Evolutionary conservation across 2,329 filamentous ascomycete genomes (phyloP).

Genomic region (Seiridium unicorne): DNA sequence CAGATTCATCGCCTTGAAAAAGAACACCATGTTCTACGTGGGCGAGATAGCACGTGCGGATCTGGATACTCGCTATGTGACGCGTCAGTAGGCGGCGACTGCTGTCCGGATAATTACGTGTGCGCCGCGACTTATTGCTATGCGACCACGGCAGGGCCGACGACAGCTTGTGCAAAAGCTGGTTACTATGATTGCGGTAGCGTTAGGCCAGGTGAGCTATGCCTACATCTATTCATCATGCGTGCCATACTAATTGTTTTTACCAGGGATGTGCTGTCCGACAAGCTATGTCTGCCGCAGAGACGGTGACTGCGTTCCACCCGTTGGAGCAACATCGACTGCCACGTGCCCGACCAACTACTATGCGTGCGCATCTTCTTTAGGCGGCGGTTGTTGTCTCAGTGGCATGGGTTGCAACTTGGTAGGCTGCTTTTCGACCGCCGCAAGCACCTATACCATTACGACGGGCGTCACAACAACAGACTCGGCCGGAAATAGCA

Average conservation of each 20-base stretch:
- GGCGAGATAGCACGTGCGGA: slow-evolving; percentile 23
- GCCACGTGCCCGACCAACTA: slow-evolving; percentile 42
- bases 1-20: slow-evolving; percentile 24
- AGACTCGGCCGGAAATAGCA: slow-evolving; percentile 32
- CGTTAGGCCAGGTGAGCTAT: slow-evolving; percentile 4
- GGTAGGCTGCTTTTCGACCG: slow-evolving; percentile 47
- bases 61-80: slow-evolving; percentile 20
- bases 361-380: slow-evolving; percentile 47
- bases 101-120: slow-evolving; percentile 46
- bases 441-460: slow-evolving; percentile 41
- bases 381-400: slow-evolving; percentile 53
- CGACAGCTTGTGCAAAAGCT: slow-evolving; percentile 30
- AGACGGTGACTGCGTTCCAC: slow-evolving; percentile 38
- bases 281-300: slow-evolving; percentile 42
- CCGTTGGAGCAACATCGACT: slow-evolving; percentile 38
- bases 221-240: background rate
- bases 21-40: slow-evolving; percentile 17
- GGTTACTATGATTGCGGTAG: slow-evolving; percentile 38
- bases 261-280: slow-evolving; percentile 42
- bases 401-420: slow-evolving; percentile 46
- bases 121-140: slow-evolving; percentile 48
- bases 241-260: background rate
- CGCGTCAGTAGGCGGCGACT: slow-evolving; percentile 36
- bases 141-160: slow-evolving; percentile 41
- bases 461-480: slow-evolving; percentile 45